Evolutionary conservation across 306 rosid genomes (phyloP).

Genomic region (Begonia peltatifolia): DNA sequence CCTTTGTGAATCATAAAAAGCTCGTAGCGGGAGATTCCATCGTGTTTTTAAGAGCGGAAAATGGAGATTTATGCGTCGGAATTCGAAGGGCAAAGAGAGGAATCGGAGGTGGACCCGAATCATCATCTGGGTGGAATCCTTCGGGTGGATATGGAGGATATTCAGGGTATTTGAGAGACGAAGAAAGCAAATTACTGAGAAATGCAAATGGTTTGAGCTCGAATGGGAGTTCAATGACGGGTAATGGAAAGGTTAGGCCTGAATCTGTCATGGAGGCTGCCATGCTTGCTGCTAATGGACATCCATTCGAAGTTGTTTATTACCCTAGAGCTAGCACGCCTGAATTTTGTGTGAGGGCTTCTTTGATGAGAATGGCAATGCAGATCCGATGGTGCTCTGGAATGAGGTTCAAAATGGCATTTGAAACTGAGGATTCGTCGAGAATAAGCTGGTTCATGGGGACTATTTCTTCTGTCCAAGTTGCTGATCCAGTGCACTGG

Average conservation of each 20-base stretch:
- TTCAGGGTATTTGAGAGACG: conserved; percentile 43
- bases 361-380: conserved; percentile 48
- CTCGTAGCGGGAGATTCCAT: conserved; percentile 87
- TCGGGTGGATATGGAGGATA: conserved; percentile 55
- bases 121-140: conserved; percentile 65
- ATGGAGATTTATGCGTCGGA: conserved; percentile 79
- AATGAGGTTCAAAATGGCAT: conserved; percentile 91
- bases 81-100: conserved; percentile 81
- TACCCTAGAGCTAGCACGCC: conserved; percentile 88
- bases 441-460: conserved; percentile 94
- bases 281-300: conserved; percentile 49
- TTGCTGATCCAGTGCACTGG: conserved; percentile 66
- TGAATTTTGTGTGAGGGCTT: conserved; percentile 74
- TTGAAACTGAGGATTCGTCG: conserved; percentile 82
- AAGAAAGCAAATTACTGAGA: conserved; percentile 33
- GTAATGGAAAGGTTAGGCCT: conserved; percentile 55
- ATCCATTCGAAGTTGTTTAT: conserved; percentile 74
- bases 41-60: conserved; percentile 72
- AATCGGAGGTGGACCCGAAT: conserved; percentile 46
- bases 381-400: conserved; percentile 68
- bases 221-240: conserved; percentile 22
- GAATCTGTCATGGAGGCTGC: conserved; percentile 69
- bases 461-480: conserved; percentile 64
- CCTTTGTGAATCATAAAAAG: conserved; percentile 85
- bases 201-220: conserved; percentile 25